Conservation (phyloP, 2,329 filamentous ascomycete genomes). For the Colletotrichum lini region DNA sequence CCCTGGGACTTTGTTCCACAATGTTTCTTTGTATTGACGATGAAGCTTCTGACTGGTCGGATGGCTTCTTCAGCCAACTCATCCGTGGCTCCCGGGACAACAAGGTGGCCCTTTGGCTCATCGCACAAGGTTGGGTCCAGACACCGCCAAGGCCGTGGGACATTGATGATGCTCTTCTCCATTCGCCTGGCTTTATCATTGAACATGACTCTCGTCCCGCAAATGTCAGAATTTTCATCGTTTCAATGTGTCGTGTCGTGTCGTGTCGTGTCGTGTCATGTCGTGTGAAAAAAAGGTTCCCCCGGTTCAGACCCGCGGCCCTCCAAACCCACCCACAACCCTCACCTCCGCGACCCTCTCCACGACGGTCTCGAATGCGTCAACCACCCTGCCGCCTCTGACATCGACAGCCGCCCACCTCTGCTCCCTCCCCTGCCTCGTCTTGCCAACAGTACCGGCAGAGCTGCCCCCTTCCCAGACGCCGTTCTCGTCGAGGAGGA, state of each 20-base stretch:
- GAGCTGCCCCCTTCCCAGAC: conserved; percentile 54
- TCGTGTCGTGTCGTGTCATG: too few relatives aligned
- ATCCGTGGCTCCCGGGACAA: background rate
- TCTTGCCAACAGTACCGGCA: background rate
- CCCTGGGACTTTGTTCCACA: background rate
- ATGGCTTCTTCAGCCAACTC: background rate
- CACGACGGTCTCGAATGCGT: conserved; percentile 52
- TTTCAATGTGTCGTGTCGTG: too few relatives aligned
- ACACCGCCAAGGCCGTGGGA: conserved; percentile 66
- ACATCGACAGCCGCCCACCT: conserved; percentile 67
- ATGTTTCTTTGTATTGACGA: background rate
- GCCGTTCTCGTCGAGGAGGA: conserved; percentile 66
- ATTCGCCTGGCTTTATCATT: background rate
- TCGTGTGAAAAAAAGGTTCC: background rate
- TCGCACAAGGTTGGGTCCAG: conserved; percentile 58
- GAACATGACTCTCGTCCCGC: background rate
- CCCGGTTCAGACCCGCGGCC: conserved; percentile 47
- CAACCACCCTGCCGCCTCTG: conserved; percentile 54
- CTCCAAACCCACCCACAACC: conserved; percentile 54
- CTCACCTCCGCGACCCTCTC: conserved; percentile 44
- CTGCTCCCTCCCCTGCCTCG: conserved; percentile 62
- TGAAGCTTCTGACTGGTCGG: background rate
- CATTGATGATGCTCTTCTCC: background rate
- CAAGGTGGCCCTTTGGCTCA: conserved; percentile 43
- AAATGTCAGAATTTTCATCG: background rate